A percentile compares a stretch with the other conserved stretches of the same genome.
These are phyloP conservation scores for Leishmania major DNA, from an alignment of 208 protist species.

Conservation along the genomic window DNA sequence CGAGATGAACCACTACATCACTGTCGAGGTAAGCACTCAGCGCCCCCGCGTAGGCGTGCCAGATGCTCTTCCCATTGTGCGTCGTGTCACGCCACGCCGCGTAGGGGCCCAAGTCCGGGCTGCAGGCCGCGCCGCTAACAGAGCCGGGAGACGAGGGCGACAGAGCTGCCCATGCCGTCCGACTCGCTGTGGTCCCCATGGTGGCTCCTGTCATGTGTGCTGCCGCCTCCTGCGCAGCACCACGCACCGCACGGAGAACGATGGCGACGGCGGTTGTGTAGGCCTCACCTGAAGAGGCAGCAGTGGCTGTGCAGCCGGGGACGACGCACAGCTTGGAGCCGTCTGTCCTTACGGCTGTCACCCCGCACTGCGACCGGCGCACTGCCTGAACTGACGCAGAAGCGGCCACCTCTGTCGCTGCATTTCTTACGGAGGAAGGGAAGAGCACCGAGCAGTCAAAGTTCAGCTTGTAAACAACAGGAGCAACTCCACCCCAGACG, in stretches of 20 bases:
- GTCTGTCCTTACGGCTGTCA: background rate
- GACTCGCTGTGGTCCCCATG: background rate
- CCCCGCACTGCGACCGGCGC: background rate
- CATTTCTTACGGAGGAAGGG: background rate
- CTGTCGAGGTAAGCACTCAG: constrained; percentile 32
- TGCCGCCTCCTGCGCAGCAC: background rate
- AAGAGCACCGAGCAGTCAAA: constrained; percentile 2
- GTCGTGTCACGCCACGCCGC: constrained; percentile 37
- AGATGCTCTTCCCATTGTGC: constrained; percentile 58
- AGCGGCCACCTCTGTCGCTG: background rate
- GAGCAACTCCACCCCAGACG: background rate
- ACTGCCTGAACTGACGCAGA: background rate
- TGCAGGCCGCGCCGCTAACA: background rate
- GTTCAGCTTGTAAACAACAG: constrained; percentile 11
- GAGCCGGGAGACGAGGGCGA: background rate
- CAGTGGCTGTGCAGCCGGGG: constrained; percentile 8
- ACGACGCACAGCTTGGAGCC: constrained; percentile 12
- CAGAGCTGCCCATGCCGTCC: background rate
- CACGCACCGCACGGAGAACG: constrained; percentile 7
- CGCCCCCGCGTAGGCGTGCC: constrained; percentile 61
- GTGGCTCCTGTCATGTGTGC: background rate
- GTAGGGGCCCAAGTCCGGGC: constrained; percentile 17
- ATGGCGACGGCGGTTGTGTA: constrained; percentile 14
- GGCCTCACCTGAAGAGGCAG: constrained; percentile 11
- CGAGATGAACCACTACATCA: constrained; percentile 28